Percentiles rank a stretch among this genome's conserved stretches.
Conservation (phyloP, 306 rosid genomes). For the Crotalaria pallida region DNA sequence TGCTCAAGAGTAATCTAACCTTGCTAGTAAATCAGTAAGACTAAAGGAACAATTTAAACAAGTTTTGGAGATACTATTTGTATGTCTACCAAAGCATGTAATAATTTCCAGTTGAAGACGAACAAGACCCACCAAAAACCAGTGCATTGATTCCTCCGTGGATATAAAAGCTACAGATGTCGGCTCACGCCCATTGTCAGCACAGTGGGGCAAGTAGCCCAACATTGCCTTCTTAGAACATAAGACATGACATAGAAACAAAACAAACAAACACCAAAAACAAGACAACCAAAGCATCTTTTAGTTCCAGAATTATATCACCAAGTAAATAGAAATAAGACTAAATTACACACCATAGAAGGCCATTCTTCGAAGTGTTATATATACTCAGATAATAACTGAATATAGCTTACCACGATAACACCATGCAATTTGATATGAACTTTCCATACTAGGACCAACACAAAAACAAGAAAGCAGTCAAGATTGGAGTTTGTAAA, state of each 20-base stretch:
- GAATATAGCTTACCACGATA: conserved; percentile 83
- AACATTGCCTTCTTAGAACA: conserved; percentile 99
- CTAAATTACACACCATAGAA: conserved; percentile 46
- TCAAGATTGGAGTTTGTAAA: conserved; percentile 41
- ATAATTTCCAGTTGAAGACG: conserved; percentile 87
- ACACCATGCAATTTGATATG: conserved; percentile 89
- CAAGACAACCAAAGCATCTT: conserved; percentile 88
- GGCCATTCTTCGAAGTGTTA: conserved; percentile 43
- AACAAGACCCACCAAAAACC: conserved; percentile 98
- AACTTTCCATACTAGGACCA: conserved; percentile 89
- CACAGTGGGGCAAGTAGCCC: conserved; percentile 99
- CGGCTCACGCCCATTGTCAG: conserved; percentile 99
- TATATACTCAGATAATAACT: conserved; percentile 50
- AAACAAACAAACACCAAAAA: conserved; percentile 97
- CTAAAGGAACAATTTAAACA: conserved; percentile 39
- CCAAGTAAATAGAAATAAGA: conserved; percentile 52
- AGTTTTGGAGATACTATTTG: conserved; percentile 62
- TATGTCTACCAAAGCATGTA: conserved; percentile 93
- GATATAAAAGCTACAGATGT: conserved; percentile 98
- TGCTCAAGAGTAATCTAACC: conserved; percentile 34
- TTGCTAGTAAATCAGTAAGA: conserved; percentile 33
- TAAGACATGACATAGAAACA: conserved; percentile 93
- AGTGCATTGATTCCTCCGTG: conserved; percentile 96
- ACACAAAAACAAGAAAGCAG: conserved; percentile 58
- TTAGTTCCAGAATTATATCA: conserved; percentile 89